phyloP scores from a whole-genome alignment of 768 basidiomycete genomes.

The Pisolithus orientalis region DNA sequence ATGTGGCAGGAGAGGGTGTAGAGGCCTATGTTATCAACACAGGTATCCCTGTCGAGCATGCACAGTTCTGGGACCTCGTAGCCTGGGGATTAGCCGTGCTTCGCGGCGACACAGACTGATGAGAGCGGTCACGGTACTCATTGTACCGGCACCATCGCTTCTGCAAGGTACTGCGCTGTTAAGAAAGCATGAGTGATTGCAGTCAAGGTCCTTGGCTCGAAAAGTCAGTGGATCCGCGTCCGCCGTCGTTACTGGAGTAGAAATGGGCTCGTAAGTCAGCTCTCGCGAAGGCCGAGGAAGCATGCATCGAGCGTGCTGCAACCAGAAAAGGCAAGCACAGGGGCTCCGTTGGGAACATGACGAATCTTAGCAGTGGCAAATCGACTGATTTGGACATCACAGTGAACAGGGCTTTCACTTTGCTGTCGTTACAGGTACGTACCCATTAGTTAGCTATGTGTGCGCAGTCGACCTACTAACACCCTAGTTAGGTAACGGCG shows the following conservation, averaged over 20 bases:
- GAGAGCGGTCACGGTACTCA: slow-evolving; percentile 95
- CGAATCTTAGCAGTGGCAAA: slow-evolving; percentile 89
- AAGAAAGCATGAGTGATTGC: slow-evolving; percentile 87
- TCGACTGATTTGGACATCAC: slow-evolving; percentile 75
- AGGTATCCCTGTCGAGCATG: slow-evolving; percentile 82
- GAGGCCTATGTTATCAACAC: slow-evolving; percentile 88
- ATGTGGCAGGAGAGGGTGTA: slow-evolving; percentile 81
- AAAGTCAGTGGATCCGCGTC: slow-evolving; percentile 93
- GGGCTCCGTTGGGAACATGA: slow-evolving; percentile 95
- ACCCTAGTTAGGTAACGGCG: slow-evolving; percentile 56
- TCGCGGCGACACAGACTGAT: slow-evolving; percentile 74
- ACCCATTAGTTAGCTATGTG: background rate
- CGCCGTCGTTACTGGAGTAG: slow-evolving; percentile 87
- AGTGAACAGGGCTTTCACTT: slow-evolving; percentile 89
- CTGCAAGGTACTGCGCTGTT: slow-evolving; percentile 88
- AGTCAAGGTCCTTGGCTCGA: slow-evolving; percentile 93
- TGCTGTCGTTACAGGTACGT: slow-evolving; percentile 89
- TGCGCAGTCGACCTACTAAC: background rate
- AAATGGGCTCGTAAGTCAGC: slow-evolving; percentile 63
- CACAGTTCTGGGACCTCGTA: slow-evolving; percentile 86
- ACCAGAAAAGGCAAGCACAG: slow-evolving; percentile 85
- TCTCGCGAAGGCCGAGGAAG: slow-evolving; percentile 46
- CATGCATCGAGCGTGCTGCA: slow-evolving; percentile 57
- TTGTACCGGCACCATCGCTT: slow-evolving; percentile 96
- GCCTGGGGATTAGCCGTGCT: slow-evolving; percentile 94